Evolutionary conservation across 108 stramenopile genomes (phyloP).

Genomic region (Stephanodiscus triporus): DNA sequence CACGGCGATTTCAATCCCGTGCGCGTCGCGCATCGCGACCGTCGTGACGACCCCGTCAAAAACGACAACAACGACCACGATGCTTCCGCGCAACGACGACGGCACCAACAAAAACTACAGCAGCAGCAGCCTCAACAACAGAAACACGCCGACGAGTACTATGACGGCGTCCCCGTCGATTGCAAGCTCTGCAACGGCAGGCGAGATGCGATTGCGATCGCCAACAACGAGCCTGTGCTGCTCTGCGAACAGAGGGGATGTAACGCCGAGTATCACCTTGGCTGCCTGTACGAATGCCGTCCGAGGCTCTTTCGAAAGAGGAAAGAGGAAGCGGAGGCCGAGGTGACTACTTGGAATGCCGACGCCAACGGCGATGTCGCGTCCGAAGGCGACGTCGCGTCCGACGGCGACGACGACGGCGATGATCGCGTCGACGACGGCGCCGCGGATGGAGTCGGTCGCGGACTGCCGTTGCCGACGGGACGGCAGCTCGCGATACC

Average conservation of each 20-base stretch:
- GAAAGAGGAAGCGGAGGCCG: neutral
- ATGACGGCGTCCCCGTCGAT: neutral
- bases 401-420: neutral
- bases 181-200: conserved; percentile 36
- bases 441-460: conserved; percentile 2
- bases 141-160: neutral
- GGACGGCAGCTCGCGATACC: conserved; percentile 37
- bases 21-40: neutral
- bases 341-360: neutral
- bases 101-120: neutral
- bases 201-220: conserved; percentile 24
- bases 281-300: conserved; percentile 50
- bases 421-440: neutral
- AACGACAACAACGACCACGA: neutral
- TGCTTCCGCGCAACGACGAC: neutral
- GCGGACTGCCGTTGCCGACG: neutral
- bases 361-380: conserved; percentile 6
- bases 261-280: conserved; percentile 67
- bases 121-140: neutral
- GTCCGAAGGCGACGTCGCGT: neutral
- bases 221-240: conserved; percentile 42
- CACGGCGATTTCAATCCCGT: neutral
- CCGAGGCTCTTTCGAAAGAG: conserved; percentile 8
- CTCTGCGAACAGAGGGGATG: conserved; percentile 53
- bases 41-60: neutral